Evolutionary conservation across 129 eudicot genomes (phyloP), one percentile per base, ranked within the genome.

Genomic region (Lactuca saligna): DNA sequence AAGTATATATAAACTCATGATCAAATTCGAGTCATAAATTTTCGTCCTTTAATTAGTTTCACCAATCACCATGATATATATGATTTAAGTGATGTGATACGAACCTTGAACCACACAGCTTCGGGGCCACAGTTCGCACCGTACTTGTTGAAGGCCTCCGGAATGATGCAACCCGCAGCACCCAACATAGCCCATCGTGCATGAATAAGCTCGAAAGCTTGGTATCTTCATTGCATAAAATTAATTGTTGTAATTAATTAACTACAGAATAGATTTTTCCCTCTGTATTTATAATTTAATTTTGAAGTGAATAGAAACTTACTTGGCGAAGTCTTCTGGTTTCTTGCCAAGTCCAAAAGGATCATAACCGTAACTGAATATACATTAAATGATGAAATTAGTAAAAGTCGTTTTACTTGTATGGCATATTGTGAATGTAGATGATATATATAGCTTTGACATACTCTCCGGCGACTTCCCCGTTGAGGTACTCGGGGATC

Each of bases 101-200:
- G 3, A 65, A 93, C 99, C 95, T 93, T 93, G 87, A 93, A 93
- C 97, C 97, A 93, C 73, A 93, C 99, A 74, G 99, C 99, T 85
- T 93, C 99, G 60, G 99, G 99, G 57, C 99, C 99, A 69, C 97
- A 93, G 81, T 75, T 44, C 17, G 99, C 99, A 48, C 99, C 99
- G 42, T 71, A 93, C 62, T 87, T 93, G 97, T 93, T 93, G 65
- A 89, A 93, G 63, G 99, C 99, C 81, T 93, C 99, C 0, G 97
- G 99, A 82, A 93, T 93, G 48, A 93, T 66, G 80, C 82, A 89
- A 31, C 99, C 97, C 6, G 99, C 99, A 3, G 99, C 99, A 8
- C 99, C 99, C 65, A 93, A 82, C 99, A 93, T 93, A 2, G 99
- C 99, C 97, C 99, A 93, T 44, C 99, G 79, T 34, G 87, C 99